Conservation (phyloP, 345 rosid species). For the Arabidopsis suecica region DNA sequence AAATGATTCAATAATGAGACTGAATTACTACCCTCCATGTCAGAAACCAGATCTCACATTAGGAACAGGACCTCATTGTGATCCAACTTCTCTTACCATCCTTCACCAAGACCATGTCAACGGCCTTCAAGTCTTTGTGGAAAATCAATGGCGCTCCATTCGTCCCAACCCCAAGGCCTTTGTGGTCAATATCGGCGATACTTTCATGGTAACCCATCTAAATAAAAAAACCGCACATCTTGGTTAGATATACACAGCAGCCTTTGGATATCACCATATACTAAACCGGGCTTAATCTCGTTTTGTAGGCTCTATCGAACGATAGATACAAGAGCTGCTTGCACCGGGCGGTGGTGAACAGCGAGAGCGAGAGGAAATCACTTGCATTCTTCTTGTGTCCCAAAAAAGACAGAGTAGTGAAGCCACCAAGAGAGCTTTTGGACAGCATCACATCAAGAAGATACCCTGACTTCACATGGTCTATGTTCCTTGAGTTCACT, state of each 20-base stretch:
- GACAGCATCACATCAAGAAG: constrained; percentile 57
- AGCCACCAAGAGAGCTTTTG: constrained; percentile 77
- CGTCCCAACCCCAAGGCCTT: constrained; percentile 77
- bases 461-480: constrained; percentile 92
- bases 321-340: constrained; percentile 88
- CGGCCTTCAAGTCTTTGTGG: constrained; percentile 93
- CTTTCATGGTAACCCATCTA: constrained; percentile 80
- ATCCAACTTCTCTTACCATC: constrained; percentile 96
- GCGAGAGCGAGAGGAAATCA: constrained; percentile 77
- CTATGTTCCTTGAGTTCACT: constrained; percentile 77
- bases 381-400: constrained; percentile 97
- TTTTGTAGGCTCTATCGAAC: constrained; percentile 80
- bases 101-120: constrained; percentile 96
- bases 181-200: constrained; percentile 98
- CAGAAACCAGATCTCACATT: constrained; percentile 87
- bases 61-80: constrained; percentile 99
- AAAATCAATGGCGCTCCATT: constrained; percentile 81
- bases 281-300: constrained; percentile 6
- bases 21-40: constrained; percentile 96
- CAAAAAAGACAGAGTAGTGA: constrained; percentile 69
- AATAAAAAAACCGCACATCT: neutral
- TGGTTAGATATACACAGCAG: neutral
- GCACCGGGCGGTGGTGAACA: constrained; percentile 96
- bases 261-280: neutral
- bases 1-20: constrained; percentile 95